Base-by-base conservation (phyloP, 1,284 basidiomycete genomes). In the Salmacisia buchloeana region DNA sequence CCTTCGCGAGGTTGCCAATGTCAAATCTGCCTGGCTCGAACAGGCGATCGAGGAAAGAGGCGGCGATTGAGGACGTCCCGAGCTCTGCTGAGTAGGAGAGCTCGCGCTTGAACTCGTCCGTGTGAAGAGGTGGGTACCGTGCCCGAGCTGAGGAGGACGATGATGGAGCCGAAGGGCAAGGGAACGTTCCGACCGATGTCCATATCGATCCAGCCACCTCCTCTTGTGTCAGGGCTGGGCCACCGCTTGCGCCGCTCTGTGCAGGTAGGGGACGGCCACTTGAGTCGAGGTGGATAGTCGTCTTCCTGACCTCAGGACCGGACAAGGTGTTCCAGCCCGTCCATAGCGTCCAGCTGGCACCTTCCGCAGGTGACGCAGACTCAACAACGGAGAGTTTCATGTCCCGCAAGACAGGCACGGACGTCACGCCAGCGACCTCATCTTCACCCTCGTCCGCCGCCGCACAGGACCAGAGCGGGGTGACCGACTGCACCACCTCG, bases 311-410 rank as follows among this genome's bases (percentile, higher is more conserved):
- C 21, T 76, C 52, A 0, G 72, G 66, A 21, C 67, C 70, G 9
- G 68, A 69, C 10, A 68, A 70, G 18, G 71, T 68, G 61, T 78
- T 73, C 76, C 76, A 78, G 13, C 75, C 57, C 3, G 74, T 66
- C 76, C 76, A 76, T 39, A 75, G 68, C 34, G 64, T 64, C 71
- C 71, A 73, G 13, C 64, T 65, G 15, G 49, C 46, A 25, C 9
- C 46, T 21, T 52, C 25, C 18, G 23, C 46, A 7, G 23, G 13
- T 5, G 25, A 2, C 3, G 18, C 29, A n/a, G n/a, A n/a, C 49
- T 18, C 49, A 12, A 18, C 49, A 7, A 3, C 29, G 49, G 21
- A 54, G 15, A 29, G 49, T 18, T 33, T 54, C 12, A 54, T 9
- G 18, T 27, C 49, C n/a, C 49, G 49, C 15, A 54, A 31, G 6